phyloP scores from a whole-genome alignment of 2,329 filamentous ascomycete species.

The Phaeophleospora eucalypticola region DNA sequence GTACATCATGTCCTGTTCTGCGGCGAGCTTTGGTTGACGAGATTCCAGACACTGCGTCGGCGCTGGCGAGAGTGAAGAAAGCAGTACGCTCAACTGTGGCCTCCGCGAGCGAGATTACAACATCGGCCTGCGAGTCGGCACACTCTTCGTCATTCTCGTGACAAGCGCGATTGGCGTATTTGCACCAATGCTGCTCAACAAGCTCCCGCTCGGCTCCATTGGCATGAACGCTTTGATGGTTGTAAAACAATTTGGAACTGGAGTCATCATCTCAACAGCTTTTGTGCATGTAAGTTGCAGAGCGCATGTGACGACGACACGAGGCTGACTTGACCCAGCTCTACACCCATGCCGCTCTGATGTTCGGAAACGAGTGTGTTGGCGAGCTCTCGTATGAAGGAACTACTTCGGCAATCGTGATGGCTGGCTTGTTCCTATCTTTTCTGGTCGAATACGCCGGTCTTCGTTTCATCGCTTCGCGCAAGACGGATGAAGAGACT shows the following conservation, averaged over 20 bases:
- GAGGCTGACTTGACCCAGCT: constrained; percentile 47
- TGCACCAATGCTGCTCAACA: constrained; percentile 60
- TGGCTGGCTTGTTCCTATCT: constrained; percentile 69
- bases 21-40: constrained; percentile 26
- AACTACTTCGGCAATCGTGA: constrained; percentile 65
- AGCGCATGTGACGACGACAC: background rate
- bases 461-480: constrained; percentile 15
- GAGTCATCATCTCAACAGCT: constrained; percentile 67
- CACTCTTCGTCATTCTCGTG: constrained; percentile 66
- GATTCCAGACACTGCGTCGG: constrained; percentile 54
- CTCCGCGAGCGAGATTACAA: constrained; percentile 58
- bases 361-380: constrained; percentile 68
- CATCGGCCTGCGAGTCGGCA: constrained; percentile 62
- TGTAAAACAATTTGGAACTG: constrained; percentile 69
- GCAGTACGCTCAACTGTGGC: constrained; percentile 48
- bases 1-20: too few species aligned
- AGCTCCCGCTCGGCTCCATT: constrained; percentile 43
- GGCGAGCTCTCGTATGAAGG: constrained; percentile 63
- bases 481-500: constrained; percentile 9
- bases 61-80: constrained; percentile 37
- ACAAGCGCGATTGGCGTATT: constrained; percentile 68
- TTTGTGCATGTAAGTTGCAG: constrained; percentile 57
- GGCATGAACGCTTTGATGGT: constrained; percentile 54
- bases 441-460: constrained; percentile 66
- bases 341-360: constrained; percentile 66